Evolutionary conservation across 1,284 basidiomycete species (phyloP), one percentile per base, ranked within the genome.

Genomic region (Earliella scabrosa): DNA sequence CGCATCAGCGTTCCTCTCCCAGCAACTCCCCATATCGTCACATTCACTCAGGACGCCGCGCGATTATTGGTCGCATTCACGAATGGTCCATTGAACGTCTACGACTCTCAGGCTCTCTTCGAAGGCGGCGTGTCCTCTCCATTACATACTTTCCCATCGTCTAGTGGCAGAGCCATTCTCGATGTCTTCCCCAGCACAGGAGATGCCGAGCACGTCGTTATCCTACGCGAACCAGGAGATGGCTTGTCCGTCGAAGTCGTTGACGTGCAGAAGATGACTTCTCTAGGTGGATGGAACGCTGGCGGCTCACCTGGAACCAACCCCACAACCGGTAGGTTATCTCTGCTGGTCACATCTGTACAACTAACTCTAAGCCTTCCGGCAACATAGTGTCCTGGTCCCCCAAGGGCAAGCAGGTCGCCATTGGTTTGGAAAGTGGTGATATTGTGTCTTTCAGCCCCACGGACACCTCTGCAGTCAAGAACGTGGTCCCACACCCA

Each of bases 371-470:
- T 26, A n/a, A 13, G 45, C 45, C 68, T 44, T 34, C n/a, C 0
- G 41, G 43, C 18, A 54, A 21, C 13, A 4, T 60, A 88, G 88
- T 88, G 5, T 83, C 86, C 20, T 95, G 93, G 92, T 94, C 93
- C 2, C 87, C 91, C 2, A 93, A 92, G 68, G 93, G 92, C 43
- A 95, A 93, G 69, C 92, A 93, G 60, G 73, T 95, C 31, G 92
- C 90, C 0, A 80, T 93, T 38, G 93, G 90, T 27, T 73, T 92
- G 14, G 80, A 81, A 55, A 80, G 77, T 18, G 92, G 93, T 3
- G 85, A 89, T 54, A 85, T 95, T 29, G 69, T 88, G 38, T 87
- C 91, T 2, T 90, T 86, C 68, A 80, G 81, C 35, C 81, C 88
- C 18, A 77, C 78, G 5, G 84, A 86, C 54, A 81, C 81, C 13